These are phyloP conservation scores for Austroboletus eburneus DNA, from an alignment of 768 basidiomycete genomes.

Conservation along the genomic window DNA sequence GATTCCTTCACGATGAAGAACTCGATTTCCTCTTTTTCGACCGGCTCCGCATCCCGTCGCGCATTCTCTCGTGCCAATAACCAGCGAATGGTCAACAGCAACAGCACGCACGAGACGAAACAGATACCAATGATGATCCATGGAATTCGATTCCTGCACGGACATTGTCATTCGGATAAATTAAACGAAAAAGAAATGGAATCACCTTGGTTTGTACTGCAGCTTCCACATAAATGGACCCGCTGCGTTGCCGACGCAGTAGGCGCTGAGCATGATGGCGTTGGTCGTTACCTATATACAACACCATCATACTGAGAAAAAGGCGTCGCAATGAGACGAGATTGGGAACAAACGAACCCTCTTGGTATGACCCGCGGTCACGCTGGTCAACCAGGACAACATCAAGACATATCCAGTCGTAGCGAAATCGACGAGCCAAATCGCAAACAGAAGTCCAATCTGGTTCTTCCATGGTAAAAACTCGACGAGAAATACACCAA, in stretches of 20 bases:
- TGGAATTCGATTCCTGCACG: conserved; percentile 61
- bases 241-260: conserved; percentile 61
- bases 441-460: conserved; percentile 52
- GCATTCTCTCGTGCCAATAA: conserved; percentile 59
- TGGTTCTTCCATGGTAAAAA: too few relatives aligned
- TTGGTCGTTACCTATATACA: conserved; percentile 38
- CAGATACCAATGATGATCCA: conserved; percentile 75
- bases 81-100: conserved; percentile 48
- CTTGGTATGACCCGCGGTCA: conserved; percentile 73
- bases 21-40: conserved; percentile 55
- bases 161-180: not conserved
- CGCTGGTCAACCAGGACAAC: conserved; percentile 59
- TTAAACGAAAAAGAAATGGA: not conserved
- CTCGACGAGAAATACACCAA: conserved; percentile 59
- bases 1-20: conserved; percentile 52
- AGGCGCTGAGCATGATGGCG: conserved; percentile 70
- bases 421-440: conserved; percentile 38
- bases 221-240: conserved; percentile 79
- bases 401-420: conserved; percentile 58
- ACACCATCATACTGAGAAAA: too few relatives aligned
- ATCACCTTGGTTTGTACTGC: conserved; percentile 60
- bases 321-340: too few relatives aligned
- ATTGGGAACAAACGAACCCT: conserved; percentile 47
- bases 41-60: conserved; percentile 55
- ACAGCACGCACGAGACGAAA: conserved; percentile 48